Base-by-base conservation (phyloP, 2,329 filamentous ascomycete genomes). In the Tolypocladium pustulatum region DNA sequence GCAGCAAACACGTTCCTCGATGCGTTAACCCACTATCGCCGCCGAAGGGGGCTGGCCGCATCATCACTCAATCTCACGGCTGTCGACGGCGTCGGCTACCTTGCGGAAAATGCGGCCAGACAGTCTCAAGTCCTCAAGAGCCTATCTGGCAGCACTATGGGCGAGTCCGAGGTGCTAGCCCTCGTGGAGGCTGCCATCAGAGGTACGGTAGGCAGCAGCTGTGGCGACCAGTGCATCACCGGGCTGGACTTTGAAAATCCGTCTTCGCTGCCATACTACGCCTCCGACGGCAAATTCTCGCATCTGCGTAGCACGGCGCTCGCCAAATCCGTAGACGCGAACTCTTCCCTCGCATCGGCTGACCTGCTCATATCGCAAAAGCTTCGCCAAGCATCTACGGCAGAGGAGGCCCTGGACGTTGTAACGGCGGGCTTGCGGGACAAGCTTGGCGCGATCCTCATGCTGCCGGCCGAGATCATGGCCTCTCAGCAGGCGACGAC, bases 211-310 rank as follows among this genome's bases (percentile, higher is more conserved):
- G 67, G 67, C 0, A 62, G 65, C 0, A 68, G 72, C 0, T 82
- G 78, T 66, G 74, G 76, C 58, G 73, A 70, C 49, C 81, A 84
- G 64, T 76, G 75, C 41, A 80, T 84, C 61, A 83, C 81, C 0
- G 81, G 81, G 2, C 75, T 84, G 66, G 73, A 76, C 57, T 76
- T 83, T 61, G 62, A 63, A 9, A 77, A 74, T 27, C 72, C 74
- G 7, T 69, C 69, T 3, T 69, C 74, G 63, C 68, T 76, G 55
- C 80, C 79, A 0, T 84, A 81, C 70, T 84, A 81, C 76, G 76
- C 75, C 4, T 66, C 73, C 2, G 81, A 85, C 55, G 78, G 76
- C 57, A 83, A 81, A 65, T 83, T 83, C 69, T 76, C 76, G 58
- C 71, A 75, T 37, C 72, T 84, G 32, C 75, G 75, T 15, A 68